These are phyloP conservation scores for Fusarium proliferatum DNA, from an alignment of 2,329 filamentous ascomycete species.

Conservation along the genomic window DNA sequence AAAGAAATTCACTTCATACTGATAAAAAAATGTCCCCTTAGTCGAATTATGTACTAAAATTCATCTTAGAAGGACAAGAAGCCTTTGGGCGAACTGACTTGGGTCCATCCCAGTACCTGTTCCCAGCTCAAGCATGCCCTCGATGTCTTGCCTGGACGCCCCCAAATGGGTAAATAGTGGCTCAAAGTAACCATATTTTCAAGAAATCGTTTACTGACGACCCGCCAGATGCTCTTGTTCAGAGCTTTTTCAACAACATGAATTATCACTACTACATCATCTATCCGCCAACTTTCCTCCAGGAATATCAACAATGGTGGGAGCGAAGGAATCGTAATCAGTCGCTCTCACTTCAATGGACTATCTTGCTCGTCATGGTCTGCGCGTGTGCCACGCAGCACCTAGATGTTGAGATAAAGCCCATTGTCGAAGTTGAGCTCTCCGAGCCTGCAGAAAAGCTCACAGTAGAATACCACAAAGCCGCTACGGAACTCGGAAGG, in stretches of 20 bases:
- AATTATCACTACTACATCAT: slow-evolving; percentile 55
- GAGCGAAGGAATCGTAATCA: slow-evolving; percentile 39
- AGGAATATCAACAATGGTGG: slow-evolving; percentile 52
- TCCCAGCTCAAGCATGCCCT: slow-evolving; percentile 48
- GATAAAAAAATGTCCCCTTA: fast-evolving
- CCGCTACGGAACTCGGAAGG: slow-evolving; percentile 47
- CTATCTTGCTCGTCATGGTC: slow-evolving; percentile 51
- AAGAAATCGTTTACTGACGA: neutral
- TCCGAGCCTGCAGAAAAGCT: slow-evolving; percentile 42
- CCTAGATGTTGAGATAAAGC: slow-evolving; percentile 44
- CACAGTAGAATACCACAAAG: slow-evolving; percentile 47
- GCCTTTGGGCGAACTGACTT: slow-evolving; percentile 24
- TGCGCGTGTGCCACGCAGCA: slow-evolving; percentile 52
- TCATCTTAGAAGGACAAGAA: slow-evolving; percentile 25
- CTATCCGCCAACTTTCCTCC: slow-evolving; percentile 49
- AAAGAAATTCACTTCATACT: neutral
- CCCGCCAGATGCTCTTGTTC: slow-evolving; percentile 48
- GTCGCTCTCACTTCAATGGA: slow-evolving; percentile 50
- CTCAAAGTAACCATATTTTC: too few relatives aligned
- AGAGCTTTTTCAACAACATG: slow-evolving; percentile 51
- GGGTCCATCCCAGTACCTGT: slow-evolving; percentile 38
- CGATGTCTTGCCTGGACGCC: slow-evolving; percentile 46
- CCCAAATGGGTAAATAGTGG: slow-evolving; percentile 48
- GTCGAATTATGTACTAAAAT: neutral
- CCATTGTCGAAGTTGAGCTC: slow-evolving; percentile 46